Evolutionary conservation across 352 stramenopile genomes (phyloP).

Genomic region (Globisporangium acanthophoron): DNA sequence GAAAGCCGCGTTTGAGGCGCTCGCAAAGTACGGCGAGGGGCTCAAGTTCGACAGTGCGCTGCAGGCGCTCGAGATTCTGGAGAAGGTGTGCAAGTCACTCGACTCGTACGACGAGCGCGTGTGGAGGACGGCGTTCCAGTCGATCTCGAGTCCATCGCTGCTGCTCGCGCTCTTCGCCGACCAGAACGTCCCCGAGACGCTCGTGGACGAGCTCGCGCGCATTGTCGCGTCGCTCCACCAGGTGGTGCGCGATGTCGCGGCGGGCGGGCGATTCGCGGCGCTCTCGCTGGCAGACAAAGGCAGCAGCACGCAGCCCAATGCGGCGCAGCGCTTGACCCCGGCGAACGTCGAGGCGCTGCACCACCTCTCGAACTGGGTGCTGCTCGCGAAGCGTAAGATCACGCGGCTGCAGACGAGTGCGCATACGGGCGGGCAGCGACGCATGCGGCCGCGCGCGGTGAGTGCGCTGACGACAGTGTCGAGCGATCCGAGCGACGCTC

Average conservation of each 20-base stretch:
- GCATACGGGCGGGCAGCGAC: constrained; percentile 20
- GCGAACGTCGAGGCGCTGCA: constrained; percentile 73
- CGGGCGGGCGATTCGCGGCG: constrained; percentile 28
- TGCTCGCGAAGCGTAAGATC: constrained; percentile 71
- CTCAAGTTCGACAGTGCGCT: constrained; percentile 52
- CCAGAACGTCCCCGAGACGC: constrained; percentile 23
- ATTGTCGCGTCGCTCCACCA: constrained; percentile 47
- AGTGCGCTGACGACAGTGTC: constrained; percentile 44
- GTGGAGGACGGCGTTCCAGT: constrained; percentile 22
- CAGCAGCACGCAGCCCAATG: neutral
- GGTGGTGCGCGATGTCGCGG: constrained; percentile 41
- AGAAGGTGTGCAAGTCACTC: constrained; percentile 16
- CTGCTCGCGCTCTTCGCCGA: constrained; percentile 56
- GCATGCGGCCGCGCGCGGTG: constrained; percentile 25
- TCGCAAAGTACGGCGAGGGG: constrained; percentile 46
- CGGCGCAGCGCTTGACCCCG: constrained; percentile 24
- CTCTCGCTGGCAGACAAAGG: constrained; percentile 6
- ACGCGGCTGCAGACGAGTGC: constrained; percentile 41
- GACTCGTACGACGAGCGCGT: constrained; percentile 8
- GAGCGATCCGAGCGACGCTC: constrained; percentile 14
- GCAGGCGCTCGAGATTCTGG: constrained; percentile 59
- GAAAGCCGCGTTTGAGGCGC: constrained; percentile 29
- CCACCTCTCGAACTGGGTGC: constrained; percentile 76
- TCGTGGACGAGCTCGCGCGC: constrained; percentile 57
- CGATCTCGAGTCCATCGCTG: constrained; percentile 58